Conservation (phyloP, 352 stramenopile genomes). For the Pythium rhizo-oryzae region DNA sequence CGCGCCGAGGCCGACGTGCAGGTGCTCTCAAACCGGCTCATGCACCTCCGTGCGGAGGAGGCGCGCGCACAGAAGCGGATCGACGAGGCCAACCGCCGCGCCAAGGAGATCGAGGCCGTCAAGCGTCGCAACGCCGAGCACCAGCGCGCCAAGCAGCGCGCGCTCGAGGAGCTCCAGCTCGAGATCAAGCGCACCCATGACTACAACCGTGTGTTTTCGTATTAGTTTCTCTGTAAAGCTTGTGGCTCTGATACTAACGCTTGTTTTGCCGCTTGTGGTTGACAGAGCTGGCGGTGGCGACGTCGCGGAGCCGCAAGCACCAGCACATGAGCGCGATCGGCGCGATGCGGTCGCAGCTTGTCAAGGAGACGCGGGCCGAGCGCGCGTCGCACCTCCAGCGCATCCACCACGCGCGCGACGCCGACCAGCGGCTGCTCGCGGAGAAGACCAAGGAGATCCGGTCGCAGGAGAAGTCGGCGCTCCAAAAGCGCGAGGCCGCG, state of each 20-base stretch:
- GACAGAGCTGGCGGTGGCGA: constrained; percentile 32
- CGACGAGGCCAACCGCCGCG: constrained; percentile 66
- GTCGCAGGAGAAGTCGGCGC: constrained; percentile 43
- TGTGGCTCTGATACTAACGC: too few species aligned
- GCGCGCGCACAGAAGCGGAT: constrained; percentile 59
- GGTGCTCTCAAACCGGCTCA: constrained; percentile 62
- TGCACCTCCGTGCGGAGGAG: constrained; percentile 65
- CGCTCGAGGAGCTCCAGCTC: constrained; percentile 50
- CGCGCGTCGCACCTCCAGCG: constrained; percentile 42
- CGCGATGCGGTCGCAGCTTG: constrained; percentile 49
- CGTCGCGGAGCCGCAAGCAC: constrained; percentile 44
- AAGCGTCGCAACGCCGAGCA: constrained; percentile 64
- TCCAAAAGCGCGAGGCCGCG: constrained; percentile 42
- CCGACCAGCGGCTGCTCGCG: constrained; percentile 39
- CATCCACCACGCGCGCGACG: constrained; percentile 48
- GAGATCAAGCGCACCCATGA: constrained; percentile 57
- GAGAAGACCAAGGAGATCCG: constrained; percentile 61
- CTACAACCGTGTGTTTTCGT: constrained; percentile 47
- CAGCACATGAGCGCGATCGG: constrained; percentile 45
- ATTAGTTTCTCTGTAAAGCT: background rate
- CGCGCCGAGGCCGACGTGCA: constrained; percentile 56
- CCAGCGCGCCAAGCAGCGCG: constrained; percentile 52
- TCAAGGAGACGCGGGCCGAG: constrained; percentile 55
- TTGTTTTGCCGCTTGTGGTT: background rate
- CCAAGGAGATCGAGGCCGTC: constrained; percentile 56